Conservation (phyloP, 768 basidiomycete genomes). For the Kwoniella dejecticola region DNA sequence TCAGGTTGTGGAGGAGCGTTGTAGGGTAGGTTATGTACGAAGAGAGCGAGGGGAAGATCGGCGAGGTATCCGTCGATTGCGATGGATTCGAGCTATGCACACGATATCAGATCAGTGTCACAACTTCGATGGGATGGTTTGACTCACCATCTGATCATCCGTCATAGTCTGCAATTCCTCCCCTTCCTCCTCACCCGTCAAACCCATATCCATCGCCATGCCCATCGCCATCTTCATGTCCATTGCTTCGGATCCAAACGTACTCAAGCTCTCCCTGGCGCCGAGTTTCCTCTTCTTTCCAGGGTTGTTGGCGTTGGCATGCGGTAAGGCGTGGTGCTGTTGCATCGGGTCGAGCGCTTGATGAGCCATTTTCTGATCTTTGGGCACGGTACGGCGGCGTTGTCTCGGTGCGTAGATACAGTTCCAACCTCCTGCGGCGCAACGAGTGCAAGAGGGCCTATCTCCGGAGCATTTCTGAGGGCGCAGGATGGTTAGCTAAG, state of each 20-base stretch:
- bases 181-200: conserved; percentile 45
- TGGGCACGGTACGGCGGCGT: conserved; percentile 48
- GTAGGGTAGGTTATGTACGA: conserved; percentile 47
- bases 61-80: conserved; percentile 52
- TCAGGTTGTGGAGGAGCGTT: conserved; percentile 20
- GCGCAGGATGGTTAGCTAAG: background rate
- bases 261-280: conserved; percentile 24
- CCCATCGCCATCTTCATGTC: conserved; percentile 50
- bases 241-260: conserved; percentile 37
- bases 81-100: conserved; percentile 44
- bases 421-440: conserved; percentile 46
- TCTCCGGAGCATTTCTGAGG: conserved; percentile 52
- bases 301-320: background rate
- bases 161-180: conserved; percentile 46
- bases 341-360: conserved; percentile 20
- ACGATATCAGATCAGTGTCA: conserved; percentile 4
- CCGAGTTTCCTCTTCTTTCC: conserved; percentile 48
- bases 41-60: conserved; percentile 45
- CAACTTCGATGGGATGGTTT: too few relatives aligned
- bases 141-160: conserved; percentile 51
- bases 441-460: conserved; percentile 47
- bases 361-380: conserved; percentile 32
- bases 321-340: conserved; percentile 10
- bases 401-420: conserved; percentile 52
- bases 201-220: conserved; percentile 49